phyloP scores from a whole-genome alignment of 768 basidiomycete genomes.

The Boletus reticulatus region DNA sequence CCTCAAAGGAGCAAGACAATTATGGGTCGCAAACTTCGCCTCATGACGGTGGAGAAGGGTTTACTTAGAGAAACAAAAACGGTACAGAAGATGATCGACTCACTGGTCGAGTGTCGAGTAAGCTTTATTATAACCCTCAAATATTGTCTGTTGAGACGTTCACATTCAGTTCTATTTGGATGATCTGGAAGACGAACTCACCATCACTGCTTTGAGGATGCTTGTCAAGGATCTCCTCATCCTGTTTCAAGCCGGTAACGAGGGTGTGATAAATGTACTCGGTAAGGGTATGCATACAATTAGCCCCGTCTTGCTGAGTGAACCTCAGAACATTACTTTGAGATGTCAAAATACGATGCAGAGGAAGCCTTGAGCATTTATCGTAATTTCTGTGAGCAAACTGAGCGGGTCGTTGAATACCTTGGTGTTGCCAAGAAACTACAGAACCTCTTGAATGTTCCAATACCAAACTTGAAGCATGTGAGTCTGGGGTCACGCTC shows the following conservation, averaged over 20 bases:
- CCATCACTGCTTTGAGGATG: conserved; percentile 85
- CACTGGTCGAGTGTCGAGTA: conserved; percentile 85
- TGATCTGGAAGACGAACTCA: conserved; percentile 89
- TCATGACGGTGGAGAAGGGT: conserved; percentile 96
- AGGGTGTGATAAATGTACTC: conserved; percentile 83
- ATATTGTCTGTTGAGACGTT: neutral
- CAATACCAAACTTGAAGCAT: conserved; percentile 93
- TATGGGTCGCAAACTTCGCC: conserved; percentile 78
- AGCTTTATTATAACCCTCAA: conserved; percentile 29
- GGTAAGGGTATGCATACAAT: conserved; percentile 46
- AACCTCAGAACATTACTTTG: conserved; percentile 86
- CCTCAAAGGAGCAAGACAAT: conserved; percentile 72
- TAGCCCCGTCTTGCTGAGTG: conserved; percentile 12
- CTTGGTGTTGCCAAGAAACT: conserved; percentile 90
- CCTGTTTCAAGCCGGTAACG: conserved; percentile 94
- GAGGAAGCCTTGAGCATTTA: conserved; percentile 82
- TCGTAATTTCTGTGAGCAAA: conserved; percentile 91
- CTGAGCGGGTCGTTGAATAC: conserved; percentile 90
- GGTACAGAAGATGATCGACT: conserved; percentile 88
- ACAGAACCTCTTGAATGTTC: conserved; percentile 89
- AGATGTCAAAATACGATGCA: conserved; percentile 96
- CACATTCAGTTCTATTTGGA: conserved; percentile 82
- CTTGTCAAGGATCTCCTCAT: conserved; percentile 95
- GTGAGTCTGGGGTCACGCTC: conserved; percentile 37
- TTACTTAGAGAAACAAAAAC: conserved; percentile 87